phyloP scores from a whole-genome alignment of 192 early-diverging fungal species.

The Coemansia sp. region DNA sequence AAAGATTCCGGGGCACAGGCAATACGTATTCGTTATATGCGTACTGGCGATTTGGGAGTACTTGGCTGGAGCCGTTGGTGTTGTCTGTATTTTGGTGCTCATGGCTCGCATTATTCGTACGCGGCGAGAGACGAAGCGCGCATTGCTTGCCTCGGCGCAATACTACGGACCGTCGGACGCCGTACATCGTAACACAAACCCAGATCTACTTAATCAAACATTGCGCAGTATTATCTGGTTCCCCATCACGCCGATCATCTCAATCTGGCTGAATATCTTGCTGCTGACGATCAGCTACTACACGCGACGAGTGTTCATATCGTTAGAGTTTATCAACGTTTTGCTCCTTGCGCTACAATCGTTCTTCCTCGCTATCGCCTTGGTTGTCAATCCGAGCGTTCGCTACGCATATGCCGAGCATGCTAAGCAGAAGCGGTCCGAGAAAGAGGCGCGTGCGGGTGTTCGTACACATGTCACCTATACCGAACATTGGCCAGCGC shows the following conservation, averaged over 20 bases:
- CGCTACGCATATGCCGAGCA: constrained; percentile 5
- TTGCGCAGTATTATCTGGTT: constrained; percentile 37
- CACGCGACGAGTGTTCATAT: constrained; percentile 12
- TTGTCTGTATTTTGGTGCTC: constrained; percentile 18
- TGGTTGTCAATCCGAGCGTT: constrained; percentile 32
- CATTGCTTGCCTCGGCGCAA: constrained; percentile 8
- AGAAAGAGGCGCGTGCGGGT: background rate
- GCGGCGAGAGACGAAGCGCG: constrained; percentile 18
- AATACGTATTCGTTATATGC: constrained; percentile 20
- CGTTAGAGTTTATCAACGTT: constrained; percentile 31
- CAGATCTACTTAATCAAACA: constrained; percentile 29
- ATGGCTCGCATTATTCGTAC: constrained; percentile 25
- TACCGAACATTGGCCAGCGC: background rate
- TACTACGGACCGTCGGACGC: constrained; percentile 17
- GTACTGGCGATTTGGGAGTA: constrained; percentile 29
- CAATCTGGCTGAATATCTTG: constrained; percentile 38
- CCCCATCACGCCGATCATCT: constrained; percentile 38
- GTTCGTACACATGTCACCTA: background rate
- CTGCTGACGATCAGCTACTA: constrained; percentile 33
- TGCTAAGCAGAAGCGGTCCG: background rate
- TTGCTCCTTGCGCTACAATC: constrained; percentile 38
- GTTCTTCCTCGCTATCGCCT: constrained; percentile 31
- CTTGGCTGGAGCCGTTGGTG: constrained; percentile 29
- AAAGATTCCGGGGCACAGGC: background rate
- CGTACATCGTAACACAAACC: constrained; percentile 1